Conservation (phyloP, 768 basidiomycete genomes). For the Panaeolus papilionaceus region DNA sequence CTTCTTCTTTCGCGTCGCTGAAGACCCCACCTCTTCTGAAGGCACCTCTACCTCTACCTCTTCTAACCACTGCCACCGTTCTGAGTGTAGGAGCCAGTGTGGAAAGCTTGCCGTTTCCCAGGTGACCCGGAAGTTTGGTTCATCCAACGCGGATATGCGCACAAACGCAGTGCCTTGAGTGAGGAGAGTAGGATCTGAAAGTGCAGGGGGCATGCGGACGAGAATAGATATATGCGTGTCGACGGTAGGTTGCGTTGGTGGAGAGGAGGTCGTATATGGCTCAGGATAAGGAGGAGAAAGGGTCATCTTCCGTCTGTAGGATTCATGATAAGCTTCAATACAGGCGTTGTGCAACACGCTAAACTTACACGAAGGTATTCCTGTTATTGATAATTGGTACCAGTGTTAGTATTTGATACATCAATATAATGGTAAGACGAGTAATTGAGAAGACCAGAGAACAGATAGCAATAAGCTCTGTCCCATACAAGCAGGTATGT, state of each 20-base stretch:
- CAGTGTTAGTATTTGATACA: too few species aligned
- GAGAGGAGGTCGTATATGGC: slow-evolving; percentile 45
- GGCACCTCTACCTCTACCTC: slow-evolving; percentile 36
- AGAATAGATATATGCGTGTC: slow-evolving; percentile 57
- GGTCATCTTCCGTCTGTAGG: slow-evolving; percentile 53
- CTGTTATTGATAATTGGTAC: slow-evolving; percentile 35
- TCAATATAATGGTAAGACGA: too few species aligned
- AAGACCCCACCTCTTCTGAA: neutral
- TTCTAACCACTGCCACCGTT: slow-evolving; percentile 70
- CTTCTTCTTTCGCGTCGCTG: slow-evolving; percentile 41
- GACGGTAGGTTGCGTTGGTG: slow-evolving; percentile 48
- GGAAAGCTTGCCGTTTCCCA: slow-evolving; percentile 56
- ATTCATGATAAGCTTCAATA: slow-evolving; percentile 14
- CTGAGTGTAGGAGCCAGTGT: slow-evolving; percentile 53
- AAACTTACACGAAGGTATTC: slow-evolving; percentile 70
- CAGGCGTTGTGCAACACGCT: neutral
- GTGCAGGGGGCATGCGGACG: slow-evolving; percentile 67
- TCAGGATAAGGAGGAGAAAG: slow-evolving; percentile 34
- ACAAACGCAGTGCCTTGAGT: slow-evolving; percentile 48
- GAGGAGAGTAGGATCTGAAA: slow-evolving; percentile 48
- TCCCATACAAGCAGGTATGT: neutral
- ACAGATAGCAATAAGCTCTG: too few species aligned
- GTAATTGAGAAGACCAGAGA: too few species aligned
- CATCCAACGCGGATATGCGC: slow-evolving; percentile 56
- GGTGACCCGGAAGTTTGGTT: slow-evolving; percentile 58